Evolutionary conservation across 176 grass and related monocot genomes (phyloP).

Genomic region (Juncus inflexus): DNA sequence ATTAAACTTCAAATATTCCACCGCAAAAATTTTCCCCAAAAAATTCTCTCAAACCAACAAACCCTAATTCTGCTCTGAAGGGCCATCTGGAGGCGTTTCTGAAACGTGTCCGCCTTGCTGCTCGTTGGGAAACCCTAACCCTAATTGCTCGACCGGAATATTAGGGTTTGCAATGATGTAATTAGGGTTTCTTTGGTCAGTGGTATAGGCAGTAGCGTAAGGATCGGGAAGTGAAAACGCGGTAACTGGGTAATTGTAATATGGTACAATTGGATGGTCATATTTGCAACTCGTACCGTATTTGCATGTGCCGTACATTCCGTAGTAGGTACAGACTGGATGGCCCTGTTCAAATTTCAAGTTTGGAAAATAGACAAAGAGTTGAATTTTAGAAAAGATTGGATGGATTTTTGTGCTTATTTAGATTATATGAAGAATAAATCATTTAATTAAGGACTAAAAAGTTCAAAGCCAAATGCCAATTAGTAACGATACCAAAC

Average conservation of each 20-base stretch:
- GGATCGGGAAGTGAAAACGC: conserved; percentile 24
- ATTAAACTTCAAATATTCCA: conserved; percentile 13
- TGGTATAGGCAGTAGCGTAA: background rate
- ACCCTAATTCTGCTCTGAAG: conserved; percentile 16
- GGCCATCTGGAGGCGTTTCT: conserved; percentile 7
- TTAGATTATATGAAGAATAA: too few species aligned
- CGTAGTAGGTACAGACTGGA: conserved; percentile 27
- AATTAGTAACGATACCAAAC: too few species aligned
- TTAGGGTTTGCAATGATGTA: background rate
- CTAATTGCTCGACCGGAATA: conserved; percentile 6
- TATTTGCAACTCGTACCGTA: conserved; percentile 43
- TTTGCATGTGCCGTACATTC: conserved; percentile 37
- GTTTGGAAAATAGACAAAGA: background rate
- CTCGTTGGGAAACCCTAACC: conserved; percentile 20
- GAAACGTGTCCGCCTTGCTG: conserved; percentile 9
- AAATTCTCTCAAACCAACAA: conserved; percentile 18
- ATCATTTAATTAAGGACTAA: too few species aligned
- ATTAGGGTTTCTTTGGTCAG: conserved; percentile 29
- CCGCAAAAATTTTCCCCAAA: conserved; percentile 18
- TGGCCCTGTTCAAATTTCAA: conserved; percentile 32
- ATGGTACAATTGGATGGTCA: conserved; percentile 35
- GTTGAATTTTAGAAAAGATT: background rate
- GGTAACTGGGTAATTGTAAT: conserved; percentile 33
- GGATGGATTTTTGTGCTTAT: background rate
- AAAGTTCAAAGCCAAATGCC: too few species aligned